These are phyloP conservation scores for Cladosporium sp. DNA, from an alignment of 2,329 filamentous ascomycete genomes.

Conservation along the genomic window DNA sequence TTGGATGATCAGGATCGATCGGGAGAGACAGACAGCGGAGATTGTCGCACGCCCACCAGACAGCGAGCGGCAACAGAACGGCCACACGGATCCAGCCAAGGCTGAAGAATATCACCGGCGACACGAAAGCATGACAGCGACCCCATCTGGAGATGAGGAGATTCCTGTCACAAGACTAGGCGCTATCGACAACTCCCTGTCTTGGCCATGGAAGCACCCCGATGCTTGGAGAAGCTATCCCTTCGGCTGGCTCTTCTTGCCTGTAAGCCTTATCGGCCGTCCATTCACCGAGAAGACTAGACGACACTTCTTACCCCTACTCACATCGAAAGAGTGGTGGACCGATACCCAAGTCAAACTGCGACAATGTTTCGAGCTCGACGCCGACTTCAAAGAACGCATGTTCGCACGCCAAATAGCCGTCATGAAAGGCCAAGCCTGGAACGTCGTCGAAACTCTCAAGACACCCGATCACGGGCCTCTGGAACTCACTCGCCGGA, in stretches of 20 bases:
- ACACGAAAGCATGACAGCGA: constrained; percentile 79
- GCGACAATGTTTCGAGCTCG: constrained; percentile 80
- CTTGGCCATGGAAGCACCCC: constrained; percentile 98
- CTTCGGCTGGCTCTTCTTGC: constrained; percentile 96
- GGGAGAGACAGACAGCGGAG: constrained; percentile 71
- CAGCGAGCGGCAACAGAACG: constrained; percentile 35
- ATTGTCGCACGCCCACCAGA: constrained; percentile 80
- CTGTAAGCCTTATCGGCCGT: constrained; percentile 90
- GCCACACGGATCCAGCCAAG: constrained; percentile 34
- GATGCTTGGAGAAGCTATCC: constrained; percentile 90
- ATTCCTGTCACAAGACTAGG: constrained; percentile 67
- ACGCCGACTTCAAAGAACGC: constrained; percentile 93
- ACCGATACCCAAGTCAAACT: constrained; percentile 83
- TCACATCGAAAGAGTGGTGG: constrained; percentile 97
- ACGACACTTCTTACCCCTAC: constrained; percentile 88
- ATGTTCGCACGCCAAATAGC: constrained; percentile 99
- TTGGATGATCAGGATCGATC: constrained; percentile 98
- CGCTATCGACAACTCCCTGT: constrained; percentile 95
- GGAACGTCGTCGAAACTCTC: constrained; percentile 97
- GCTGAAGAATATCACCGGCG: constrained; percentile 33
- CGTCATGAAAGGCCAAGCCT: constrained; percentile 98
- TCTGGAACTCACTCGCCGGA: constrained; percentile 81
- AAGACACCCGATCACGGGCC: constrained; percentile 90
- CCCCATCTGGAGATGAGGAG: constrained; percentile 31
- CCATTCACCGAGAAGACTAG: constrained; percentile 92